A percentile compares a stretch with the other conserved stretches of the same genome.
Conservation (phyloP, 2,329 filamentous ascomycete species). For the Graphium sp. region DNA sequence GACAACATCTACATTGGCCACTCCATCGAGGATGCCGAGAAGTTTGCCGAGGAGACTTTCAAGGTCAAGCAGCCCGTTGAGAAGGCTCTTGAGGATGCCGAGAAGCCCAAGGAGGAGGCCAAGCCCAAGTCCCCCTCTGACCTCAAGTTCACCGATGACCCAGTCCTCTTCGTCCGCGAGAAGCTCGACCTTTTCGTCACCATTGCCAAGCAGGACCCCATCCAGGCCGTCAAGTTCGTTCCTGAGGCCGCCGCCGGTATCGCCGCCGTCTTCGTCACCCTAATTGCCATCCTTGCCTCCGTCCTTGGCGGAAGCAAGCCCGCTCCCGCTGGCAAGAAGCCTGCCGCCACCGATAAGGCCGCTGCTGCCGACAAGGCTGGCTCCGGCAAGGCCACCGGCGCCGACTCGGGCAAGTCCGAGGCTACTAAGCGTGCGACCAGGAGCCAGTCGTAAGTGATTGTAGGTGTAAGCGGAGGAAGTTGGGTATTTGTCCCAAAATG, state of each 20-base stretch:
- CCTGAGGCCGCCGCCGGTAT: conserved; percentile 80
- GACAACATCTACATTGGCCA: conserved; percentile 99
- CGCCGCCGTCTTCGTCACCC: conserved; percentile 49
- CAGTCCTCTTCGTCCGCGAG: conserved; percentile 73
- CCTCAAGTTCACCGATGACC: conserved; percentile 82
- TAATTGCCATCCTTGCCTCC: conserved; percentile 54
- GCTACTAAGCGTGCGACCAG: conserved; percentile 41
- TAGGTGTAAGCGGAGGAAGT: conserved; percentile 1
- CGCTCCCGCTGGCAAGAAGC: conserved; percentile 58
- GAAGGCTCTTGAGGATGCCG: conserved; percentile 60
- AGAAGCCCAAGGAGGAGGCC: conserved; percentile 57
- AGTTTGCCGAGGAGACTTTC: conserved; percentile 79
- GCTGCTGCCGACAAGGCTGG: conserved; percentile 34
- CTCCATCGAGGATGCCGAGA: conserved; percentile 80
- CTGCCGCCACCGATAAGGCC: conserved; percentile 57
- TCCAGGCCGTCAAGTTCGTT: conserved; percentile 75
- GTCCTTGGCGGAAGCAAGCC: conserved; percentile 48
- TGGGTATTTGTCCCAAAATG: neutral
- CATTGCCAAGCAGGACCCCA: conserved; percentile 64
- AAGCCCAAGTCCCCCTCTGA: conserved; percentile 56
- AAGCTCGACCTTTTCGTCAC: conserved; percentile 85
- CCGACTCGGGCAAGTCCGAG: conserved; percentile 64
- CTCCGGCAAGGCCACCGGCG: conserved; percentile 40
- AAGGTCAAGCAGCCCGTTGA: conserved; percentile 76
- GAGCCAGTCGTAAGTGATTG: conserved; percentile 29